Evolutionary conservation across 2,329 filamentous ascomycete species (phyloP).

Genomic region (Alternaria burnsii): DNA sequence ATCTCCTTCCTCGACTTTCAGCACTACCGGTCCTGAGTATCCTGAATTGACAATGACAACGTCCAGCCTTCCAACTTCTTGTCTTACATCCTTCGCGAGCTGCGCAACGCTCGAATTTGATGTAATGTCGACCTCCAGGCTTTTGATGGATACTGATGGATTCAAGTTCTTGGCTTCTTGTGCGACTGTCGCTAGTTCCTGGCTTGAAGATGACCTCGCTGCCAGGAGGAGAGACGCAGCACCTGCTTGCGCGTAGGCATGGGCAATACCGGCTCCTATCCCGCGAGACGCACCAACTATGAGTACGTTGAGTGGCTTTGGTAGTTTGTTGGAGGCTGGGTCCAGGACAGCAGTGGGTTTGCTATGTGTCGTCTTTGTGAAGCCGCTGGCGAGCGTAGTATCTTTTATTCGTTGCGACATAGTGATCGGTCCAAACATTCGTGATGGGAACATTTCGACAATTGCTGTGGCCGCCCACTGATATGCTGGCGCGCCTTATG

Average conservation of each 20-base stretch:
- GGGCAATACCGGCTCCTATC: constrained; percentile 41
- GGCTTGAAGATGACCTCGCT: constrained; percentile 31
- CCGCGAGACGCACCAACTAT: constrained; percentile 46
- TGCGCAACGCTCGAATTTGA: constrained; percentile 34
- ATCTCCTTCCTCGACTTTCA: constrained; percentile 44
- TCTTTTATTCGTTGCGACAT: constrained; percentile 26
- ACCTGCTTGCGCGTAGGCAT: constrained; percentile 42
- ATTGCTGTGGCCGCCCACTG: neutral
- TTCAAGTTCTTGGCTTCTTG: constrained; percentile 17
- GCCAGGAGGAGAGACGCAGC: constrained; percentile 35
- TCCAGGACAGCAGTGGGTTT: constrained; percentile 21
- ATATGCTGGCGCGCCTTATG: neutral
- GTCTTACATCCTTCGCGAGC: constrained; percentile 30
- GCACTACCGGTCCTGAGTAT: constrained; percentile 46
- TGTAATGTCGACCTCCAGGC: constrained; percentile 41
- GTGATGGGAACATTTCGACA: neutral
- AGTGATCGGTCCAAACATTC: neutral
- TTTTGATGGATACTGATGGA: constrained; percentile 8
- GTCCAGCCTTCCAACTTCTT: constrained; percentile 42
- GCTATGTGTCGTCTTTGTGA: constrained; percentile 25
- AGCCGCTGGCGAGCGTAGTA: constrained; percentile 26
- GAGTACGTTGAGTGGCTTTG: constrained; percentile 34
- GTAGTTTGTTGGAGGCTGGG: constrained; percentile 30
- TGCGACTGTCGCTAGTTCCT: constrained; percentile 24
- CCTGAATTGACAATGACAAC: constrained; percentile 52